A percentile compares a stretch with the other conserved stretches of the same genome.
phyloP scores from a whole-genome alignment of 73 alveolate species.

The Tetrahymena elliotti region DNA sequence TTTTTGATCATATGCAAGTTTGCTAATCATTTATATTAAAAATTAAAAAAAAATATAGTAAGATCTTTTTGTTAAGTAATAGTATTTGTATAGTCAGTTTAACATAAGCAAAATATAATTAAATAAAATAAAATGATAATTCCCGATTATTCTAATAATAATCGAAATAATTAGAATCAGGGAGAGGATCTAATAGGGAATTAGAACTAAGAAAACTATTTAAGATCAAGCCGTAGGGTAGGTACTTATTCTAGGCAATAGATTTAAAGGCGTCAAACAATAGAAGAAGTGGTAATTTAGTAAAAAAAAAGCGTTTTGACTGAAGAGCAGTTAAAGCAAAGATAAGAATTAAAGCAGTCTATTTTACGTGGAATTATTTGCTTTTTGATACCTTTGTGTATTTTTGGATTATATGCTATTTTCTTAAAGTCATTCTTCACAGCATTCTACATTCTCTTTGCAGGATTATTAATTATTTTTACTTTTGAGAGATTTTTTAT shows the following conservation, averaged over 20 bases:
- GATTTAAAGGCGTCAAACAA: background rate
- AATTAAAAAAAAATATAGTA: too few species aligned
- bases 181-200: background rate
- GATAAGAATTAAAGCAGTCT: background rate
- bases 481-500: background rate
- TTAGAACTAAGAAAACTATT: background rate
- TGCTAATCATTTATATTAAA: background rate
- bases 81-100: background rate
- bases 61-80: too few species aligned
- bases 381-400: background rate
- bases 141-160: background rate
- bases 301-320: background rate
- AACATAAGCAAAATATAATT: background rate
- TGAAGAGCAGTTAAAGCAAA: background rate
- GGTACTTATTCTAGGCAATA: background rate
- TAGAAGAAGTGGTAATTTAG: background rate
- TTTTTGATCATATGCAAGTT: background rate
- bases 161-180: background rate
- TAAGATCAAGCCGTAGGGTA: background rate
- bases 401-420: background rate
- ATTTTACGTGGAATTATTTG: background rate
- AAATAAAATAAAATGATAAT: background rate
- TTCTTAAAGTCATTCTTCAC: background rate
- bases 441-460: background rate
- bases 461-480: background rate